Evolutionary conservation across 345 rosid genomes (phyloP), one percentile per base, ranked within the genome.

Genomic region (Dipteronia sinensis): DNA sequence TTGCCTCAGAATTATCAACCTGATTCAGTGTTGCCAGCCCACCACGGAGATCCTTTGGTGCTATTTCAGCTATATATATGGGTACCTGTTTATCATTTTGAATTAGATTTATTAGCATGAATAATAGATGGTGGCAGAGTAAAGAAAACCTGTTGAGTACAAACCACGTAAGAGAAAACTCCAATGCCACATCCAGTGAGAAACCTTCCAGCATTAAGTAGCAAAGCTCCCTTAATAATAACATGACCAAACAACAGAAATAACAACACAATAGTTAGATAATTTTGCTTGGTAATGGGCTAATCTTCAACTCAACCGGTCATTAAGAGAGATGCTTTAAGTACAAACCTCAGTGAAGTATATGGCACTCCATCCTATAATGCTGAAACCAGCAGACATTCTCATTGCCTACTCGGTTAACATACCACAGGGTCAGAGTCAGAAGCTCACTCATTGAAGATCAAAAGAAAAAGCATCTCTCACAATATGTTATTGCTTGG

Each of bases 111-210:
- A 31, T 56, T 44, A 74, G 27, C 15, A 69, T 59, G 64, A 15
- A 58, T 44, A 79, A 47, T 76, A 20, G 27, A 59, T 22, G 27
- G 23, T 59, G 27, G 64, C 64, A 59, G 10, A 59, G 13, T 19
- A 59, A 59, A 59, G 27, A 59, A 59, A 59, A 20, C 12, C 63
- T 2, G 64, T 16, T 59, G 64, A 59, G 64, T 59, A 20, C 64
- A 59, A 89, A 94, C 98, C 92, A 90, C 98, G 77, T 81, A 94
- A 51, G 97, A 94, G 82, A 94, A 89, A 72, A 92, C 84, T 76
- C 97, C 98, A 82, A 92, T 91, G 15, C 94, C 97, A 75, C 81
- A 92, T 76, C 98, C 98, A 8, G 95, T 94, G 59, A 89, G 87
- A 85, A 92, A 84, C 82, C 98, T 94, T 77, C 98, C 98, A 23